These are phyloP conservation scores for Tuber magnatum DNA, from an alignment of 495 filamentous ascomycete genomes.

Conservation along the genomic window DNA sequence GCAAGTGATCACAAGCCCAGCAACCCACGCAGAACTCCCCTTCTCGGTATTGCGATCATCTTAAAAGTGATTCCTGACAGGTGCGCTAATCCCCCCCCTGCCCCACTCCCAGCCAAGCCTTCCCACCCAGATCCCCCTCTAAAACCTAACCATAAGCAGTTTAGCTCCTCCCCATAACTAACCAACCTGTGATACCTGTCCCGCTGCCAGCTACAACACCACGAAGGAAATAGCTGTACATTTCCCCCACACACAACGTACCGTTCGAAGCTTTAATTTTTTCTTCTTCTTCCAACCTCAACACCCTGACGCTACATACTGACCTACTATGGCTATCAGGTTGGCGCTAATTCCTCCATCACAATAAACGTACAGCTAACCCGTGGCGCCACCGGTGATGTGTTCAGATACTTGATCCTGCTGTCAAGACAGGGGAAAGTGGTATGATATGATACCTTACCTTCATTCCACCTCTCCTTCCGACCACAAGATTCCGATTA, in stretches of 20 bases:
- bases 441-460: constrained; percentile 49
- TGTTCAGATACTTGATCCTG: constrained; percentile 82
- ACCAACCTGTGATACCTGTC: not conserved
- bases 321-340: constrained; percentile 9
- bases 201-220: not conserved
- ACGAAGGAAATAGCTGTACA: not conserved
- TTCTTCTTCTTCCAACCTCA: not conserved
- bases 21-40: not conserved
- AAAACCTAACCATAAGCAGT: not conserved
- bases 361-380: not conserved
- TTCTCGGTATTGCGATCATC: no score
- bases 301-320: not conserved
- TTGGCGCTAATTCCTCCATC: not conserved
- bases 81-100: not conserved
- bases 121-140: not conserved
- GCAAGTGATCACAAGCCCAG: not conserved
- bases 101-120: not conserved
- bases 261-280: not conserved
- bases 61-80: no score
- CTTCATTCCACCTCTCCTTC: constrained; percentile 33
- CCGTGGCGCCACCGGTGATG: not conserved
- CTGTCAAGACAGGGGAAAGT: constrained; percentile 98
- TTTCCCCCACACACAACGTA: not conserved
- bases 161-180: not conserved
- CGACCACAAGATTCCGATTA: constrained; percentile 25